Conservation (phyloP, 1,284 basidiomycete genomes). For the Mycosarcoma mackinlayi region DNA sequence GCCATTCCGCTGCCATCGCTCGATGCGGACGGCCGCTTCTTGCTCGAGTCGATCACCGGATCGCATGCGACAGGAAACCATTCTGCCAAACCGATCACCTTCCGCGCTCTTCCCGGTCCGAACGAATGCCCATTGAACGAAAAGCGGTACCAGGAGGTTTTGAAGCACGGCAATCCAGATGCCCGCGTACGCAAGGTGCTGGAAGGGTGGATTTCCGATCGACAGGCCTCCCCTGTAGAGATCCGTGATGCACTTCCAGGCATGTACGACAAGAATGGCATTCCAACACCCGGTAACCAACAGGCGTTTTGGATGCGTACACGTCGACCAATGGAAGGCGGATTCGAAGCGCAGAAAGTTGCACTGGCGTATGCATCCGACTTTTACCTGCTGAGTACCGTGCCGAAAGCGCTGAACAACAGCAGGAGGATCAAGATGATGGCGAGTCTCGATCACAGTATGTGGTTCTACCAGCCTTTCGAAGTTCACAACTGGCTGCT, state of each 20-base stretch:
- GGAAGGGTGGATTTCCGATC: slow-evolving; percentile 53
- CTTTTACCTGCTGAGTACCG: slow-evolving; percentile 61
- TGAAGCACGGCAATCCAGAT: slow-evolving; percentile 29
- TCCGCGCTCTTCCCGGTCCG: slow-evolving; percentile 47
- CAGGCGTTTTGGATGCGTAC: slow-evolving; percentile 66
- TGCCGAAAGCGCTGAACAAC: slow-evolving; percentile 57
- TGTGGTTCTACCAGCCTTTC: slow-evolving; percentile 66
- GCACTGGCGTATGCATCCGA: slow-evolving; percentile 62
- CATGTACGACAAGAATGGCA: slow-evolving; percentile 60
- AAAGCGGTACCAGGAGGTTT: slow-evolving; percentile 45
- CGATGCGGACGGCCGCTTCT: slow-evolving; percentile 13
- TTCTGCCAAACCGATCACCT: slow-evolving; percentile 31
- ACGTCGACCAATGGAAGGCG: slow-evolving; percentile 39
- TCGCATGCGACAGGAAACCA: slow-evolving; percentile 39
- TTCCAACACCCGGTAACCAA: slow-evolving; percentile 57
- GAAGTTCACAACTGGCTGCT: slow-evolving; percentile 63
- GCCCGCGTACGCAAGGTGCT: slow-evolving; percentile 38
- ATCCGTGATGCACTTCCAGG: slow-evolving; percentile 61
- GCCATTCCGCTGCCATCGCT: slow-evolving; percentile 56
- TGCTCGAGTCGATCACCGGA: slow-evolving; percentile 41
- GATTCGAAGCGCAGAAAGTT: slow-evolving; percentile 59
- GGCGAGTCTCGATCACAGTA: slow-evolving; percentile 65
- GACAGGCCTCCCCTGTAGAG: slow-evolving; percentile 57
- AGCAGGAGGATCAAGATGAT: slow-evolving; percentile 61
- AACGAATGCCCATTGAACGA: slow-evolving; percentile 52